phyloP scores from a whole-genome alignment of 179 eudicot genomes.

The Camellia oleifera region DNA sequence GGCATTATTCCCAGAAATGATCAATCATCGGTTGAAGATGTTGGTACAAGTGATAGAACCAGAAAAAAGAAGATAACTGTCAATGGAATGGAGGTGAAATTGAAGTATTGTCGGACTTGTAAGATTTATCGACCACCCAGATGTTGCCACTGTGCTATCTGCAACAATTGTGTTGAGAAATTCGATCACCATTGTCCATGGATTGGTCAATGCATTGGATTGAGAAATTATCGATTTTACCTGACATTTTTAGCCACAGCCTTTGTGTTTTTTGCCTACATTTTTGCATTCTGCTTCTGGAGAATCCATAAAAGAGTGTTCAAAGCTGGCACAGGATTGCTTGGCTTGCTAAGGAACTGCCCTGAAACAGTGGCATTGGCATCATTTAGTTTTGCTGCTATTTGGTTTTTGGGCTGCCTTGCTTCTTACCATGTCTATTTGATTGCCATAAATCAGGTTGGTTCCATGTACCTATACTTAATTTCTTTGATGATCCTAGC shows the following conservation, averaged over 20 bases:
- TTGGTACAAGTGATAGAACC: not conserved
- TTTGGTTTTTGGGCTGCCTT: constrained; percentile 54
- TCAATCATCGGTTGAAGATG: not conserved
- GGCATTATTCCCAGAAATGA: constrained; percentile 33
- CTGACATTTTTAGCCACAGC: constrained; percentile 19
- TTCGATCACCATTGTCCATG: constrained; percentile 86
- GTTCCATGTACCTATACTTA: not conserved
- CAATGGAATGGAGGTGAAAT: constrained; percentile 47
- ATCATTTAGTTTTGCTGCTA: constrained; percentile 44
- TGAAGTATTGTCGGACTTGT: constrained; percentile 64
- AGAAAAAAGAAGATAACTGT: constrained; percentile 22
- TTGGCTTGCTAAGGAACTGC: constrained; percentile 17
- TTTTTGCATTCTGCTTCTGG: constrained; percentile 45
- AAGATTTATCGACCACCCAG: constrained; percentile 64
- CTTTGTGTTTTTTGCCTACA: constrained; percentile 46
- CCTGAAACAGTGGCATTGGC: constrained; percentile 31
- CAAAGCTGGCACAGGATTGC: constrained; percentile 20
- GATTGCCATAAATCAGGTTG: constrained; percentile 57
- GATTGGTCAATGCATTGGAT: constrained; percentile 76
- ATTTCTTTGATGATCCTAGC: too few species aligned
- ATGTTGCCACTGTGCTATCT: constrained; percentile 66
- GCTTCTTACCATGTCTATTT: constrained; percentile 55
- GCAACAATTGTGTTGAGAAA: constrained; percentile 69
- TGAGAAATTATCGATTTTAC: constrained; percentile 51
- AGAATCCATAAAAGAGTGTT: constrained; percentile 38